Conservation (phyloP, 805 yeast genomes). For the Cyberlindnera japonica region DNA sequence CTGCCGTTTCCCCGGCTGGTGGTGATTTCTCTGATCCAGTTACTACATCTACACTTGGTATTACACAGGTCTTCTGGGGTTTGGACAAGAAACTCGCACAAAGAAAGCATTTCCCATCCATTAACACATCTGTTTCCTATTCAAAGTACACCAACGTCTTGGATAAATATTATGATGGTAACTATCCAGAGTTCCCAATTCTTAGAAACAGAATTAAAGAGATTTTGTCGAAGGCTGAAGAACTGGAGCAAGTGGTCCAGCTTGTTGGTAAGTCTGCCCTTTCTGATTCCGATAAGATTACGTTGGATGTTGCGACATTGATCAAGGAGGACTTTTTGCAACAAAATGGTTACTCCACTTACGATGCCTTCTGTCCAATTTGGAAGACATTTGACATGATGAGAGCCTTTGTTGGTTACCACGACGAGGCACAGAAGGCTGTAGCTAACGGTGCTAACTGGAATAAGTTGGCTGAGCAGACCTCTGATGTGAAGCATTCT, state of each 20-base stretch:
- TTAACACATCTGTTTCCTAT: constrained; percentile 93
- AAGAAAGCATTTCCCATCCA: constrained; percentile 99
- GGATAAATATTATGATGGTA: constrained; percentile 76
- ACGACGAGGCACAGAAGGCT: constrained; percentile 97
- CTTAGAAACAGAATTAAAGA: constrained; percentile 92
- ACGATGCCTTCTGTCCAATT: constrained; percentile 98
- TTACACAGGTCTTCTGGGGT: constrained; percentile 99
- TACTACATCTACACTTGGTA: constrained; percentile 96
- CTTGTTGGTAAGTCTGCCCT: constrained; percentile 98
- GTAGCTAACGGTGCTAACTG: constrained; percentile 90
- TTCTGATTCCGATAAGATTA: constrained; percentile 94
- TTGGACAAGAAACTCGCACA: constrained; percentile 98
- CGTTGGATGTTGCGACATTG: constrained; percentile 85
- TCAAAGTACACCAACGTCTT: constrained; percentile 92
- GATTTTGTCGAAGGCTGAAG: constrained; percentile 95
- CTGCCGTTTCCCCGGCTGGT: constrained; percentile 99
- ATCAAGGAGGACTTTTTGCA: constrained; percentile 98
- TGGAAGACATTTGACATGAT: constrained; percentile 99
- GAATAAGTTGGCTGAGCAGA: constrained; percentile 87
- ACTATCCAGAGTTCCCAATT: constrained; percentile 87
- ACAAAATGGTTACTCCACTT: constrained; percentile 97
- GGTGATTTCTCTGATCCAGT: constrained; percentile 99
- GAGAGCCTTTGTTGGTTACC: constrained; percentile 87
- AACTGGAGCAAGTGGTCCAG: constrained; percentile 98
- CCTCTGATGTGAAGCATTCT: constrained; percentile 86